These are phyloP conservation scores for Galerina marginata DNA, from an alignment of 768 basidiomycete genomes.

Conservation along the genomic window DNA sequence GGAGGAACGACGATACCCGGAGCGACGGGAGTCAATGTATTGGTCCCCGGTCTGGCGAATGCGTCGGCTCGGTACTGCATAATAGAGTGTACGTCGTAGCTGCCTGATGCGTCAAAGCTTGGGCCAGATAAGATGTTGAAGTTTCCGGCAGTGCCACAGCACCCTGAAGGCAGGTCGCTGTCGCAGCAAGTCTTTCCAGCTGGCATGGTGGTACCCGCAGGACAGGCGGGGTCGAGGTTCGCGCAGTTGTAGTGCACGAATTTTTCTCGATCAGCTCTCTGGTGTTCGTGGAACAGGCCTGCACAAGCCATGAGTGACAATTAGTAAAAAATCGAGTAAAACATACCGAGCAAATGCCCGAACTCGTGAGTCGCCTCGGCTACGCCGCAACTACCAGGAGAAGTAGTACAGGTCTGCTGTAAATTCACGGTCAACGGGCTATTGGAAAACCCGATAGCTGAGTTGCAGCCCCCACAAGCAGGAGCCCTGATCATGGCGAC, in stretches of 20 bases:
- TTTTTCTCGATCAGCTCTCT: background rate
- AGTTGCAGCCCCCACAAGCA: background rate
- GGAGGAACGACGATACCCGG: background rate
- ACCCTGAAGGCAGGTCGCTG: background rate
- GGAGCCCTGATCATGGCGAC: background rate
- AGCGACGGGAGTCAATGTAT: conserved; percentile 1
- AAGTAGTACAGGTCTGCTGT: background rate
- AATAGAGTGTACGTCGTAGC: background rate
- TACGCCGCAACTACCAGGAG: background rate
- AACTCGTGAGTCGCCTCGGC: conserved; percentile 3
- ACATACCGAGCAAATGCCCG: background rate
- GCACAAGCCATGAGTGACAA: background rate
- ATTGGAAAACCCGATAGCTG: background rate
- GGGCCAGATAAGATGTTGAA: background rate
- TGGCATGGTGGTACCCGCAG: conserved; percentile 2
- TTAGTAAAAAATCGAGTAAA: background rate
- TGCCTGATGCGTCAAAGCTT: background rate
- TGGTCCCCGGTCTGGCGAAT: background rate
- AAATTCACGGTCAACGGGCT: background rate
- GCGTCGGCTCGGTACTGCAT: conserved; percentile 1
- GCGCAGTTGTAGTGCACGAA: conserved; percentile 1
- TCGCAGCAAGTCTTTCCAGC: conserved; percentile 3
- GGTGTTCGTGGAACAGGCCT: conserved; percentile 8
- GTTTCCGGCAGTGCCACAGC: background rate
- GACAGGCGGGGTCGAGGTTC: conserved; percentile 6